Evolutionary conservation across 345 rosid genomes (phyloP).

Genomic region (Odontarrhena argentea): DNA sequence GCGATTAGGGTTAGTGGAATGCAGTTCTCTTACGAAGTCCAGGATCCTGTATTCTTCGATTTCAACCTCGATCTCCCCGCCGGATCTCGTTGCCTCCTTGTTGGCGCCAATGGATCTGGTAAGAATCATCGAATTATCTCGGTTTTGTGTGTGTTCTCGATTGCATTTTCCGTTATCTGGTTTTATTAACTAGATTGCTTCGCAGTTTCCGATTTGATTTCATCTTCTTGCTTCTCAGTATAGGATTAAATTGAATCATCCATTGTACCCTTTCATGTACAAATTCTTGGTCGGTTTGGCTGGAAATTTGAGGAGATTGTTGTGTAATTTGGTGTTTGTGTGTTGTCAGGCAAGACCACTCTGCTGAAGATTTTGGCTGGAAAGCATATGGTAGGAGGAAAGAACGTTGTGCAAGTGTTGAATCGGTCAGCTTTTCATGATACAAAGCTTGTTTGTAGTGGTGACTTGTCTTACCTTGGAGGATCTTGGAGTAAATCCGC

Average conservation of each 20-base stretch:
- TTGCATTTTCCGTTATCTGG: neutral
- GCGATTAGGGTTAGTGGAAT: constrained; percentile 68
- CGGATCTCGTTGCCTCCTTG: constrained; percentile 92
- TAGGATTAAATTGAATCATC: neutral
- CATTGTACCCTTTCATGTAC: neutral
- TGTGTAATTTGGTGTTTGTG: neutral
- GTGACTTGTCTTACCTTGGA: constrained; percentile 89
- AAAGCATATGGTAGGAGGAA: constrained; percentile 96
- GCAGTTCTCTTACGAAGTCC: constrained; percentile 78
- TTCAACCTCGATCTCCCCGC: constrained; percentile 68
- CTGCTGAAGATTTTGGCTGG: constrained; percentile 83
- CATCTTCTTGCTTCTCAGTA: neutral
- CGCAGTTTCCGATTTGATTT: neutral
- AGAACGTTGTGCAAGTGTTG: constrained; percentile 74
- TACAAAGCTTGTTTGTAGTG: constrained; percentile 82
- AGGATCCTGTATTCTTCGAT: constrained; percentile 68
- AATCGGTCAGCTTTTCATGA: constrained; percentile 89
- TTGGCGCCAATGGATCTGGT: constrained; percentile 99
- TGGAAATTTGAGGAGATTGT: neutral
- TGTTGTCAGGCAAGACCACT: constrained; percentile 73
- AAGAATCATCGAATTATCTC: neutral
- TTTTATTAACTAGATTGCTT: neutral
- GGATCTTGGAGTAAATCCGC: constrained; percentile 95
- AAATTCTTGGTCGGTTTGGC: neutral
- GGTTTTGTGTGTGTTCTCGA: neutral